phyloP scores from a whole-genome alignment of 805 yeast genomes.

The Yueomyces sp. region DNA sequence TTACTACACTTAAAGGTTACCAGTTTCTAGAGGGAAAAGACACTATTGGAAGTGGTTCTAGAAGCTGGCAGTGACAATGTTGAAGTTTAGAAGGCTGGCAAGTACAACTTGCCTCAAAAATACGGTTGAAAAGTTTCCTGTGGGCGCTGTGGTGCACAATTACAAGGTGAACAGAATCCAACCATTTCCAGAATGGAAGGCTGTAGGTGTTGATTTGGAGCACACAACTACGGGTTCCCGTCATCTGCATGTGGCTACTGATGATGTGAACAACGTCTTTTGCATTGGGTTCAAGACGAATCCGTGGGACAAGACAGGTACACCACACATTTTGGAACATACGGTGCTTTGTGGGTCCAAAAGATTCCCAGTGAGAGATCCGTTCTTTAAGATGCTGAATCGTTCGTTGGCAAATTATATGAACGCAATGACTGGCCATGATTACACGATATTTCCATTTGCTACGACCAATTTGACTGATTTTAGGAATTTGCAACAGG shows the following conservation, averaged over 20 bases:
- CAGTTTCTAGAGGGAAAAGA: too few relatives aligned
- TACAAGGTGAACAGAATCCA: constrained; percentile 50
- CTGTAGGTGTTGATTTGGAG: constrained; percentile 60
- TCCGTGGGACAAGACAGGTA: constrained; percentile 90
- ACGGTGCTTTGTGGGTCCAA: constrained; percentile 90
- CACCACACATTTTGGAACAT: constrained; percentile 93
- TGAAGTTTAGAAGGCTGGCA: constrained; percentile 12
- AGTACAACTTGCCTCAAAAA: too few relatives aligned
- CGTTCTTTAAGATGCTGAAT: constrained; percentile 93
- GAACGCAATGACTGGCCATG: constrained; percentile 99
- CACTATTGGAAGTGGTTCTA: too few relatives aligned
- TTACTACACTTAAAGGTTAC: too few relatives aligned
- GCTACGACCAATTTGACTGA: constrained; percentile 84
- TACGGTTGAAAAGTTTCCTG: constrained; percentile 34
- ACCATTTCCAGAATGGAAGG: constrained; percentile 68
- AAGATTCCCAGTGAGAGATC: constrained; percentile 89
- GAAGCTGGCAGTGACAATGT: constrained; percentile 5
- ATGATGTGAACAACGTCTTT: constrained; percentile 85
- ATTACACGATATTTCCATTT: constrained; percentile 91
- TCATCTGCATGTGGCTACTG: constrained; percentile 76
- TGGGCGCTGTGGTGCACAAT: constrained; percentile 53
- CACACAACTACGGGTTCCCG: constrained; percentile 62
- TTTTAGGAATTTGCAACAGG: constrained; percentile 69
- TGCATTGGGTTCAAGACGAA: constrained; percentile 84
- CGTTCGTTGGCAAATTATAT: constrained; percentile 89